Percentiles rank a stretch among this genome's conserved stretches.
phyloP scores from a whole-genome alignment of 2,329 filamentous ascomycete species.

The Aspergillus sp. region DNA sequence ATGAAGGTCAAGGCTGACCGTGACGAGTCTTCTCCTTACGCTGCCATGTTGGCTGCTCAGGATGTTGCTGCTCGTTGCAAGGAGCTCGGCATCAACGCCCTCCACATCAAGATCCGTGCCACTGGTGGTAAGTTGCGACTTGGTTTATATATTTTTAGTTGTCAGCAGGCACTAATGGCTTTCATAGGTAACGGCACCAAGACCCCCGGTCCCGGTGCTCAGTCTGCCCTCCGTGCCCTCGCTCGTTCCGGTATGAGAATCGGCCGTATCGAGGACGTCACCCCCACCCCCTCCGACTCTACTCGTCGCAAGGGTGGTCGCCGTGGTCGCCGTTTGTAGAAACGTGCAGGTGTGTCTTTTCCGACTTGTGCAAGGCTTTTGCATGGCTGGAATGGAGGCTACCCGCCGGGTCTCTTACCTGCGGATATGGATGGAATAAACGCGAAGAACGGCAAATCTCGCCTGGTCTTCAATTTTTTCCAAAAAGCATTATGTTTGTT shows the following conservation, averaged over 20 bases:
- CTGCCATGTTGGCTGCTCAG: slow-evolving; percentile 99
- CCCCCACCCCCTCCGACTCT: slow-evolving; percentile 97
- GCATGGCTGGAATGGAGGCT: slow-evolving; percentile 29
- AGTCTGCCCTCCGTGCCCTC: slow-evolving; percentile 97
- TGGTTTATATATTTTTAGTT: too few species aligned
- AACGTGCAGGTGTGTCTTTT: slow-evolving; percentile 33
- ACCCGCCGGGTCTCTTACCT: slow-evolving; percentile 26
- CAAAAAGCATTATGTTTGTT: slow-evolving; percentile 13
- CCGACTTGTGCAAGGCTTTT: slow-evolving; percentile 18
- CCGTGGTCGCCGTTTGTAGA: slow-evolving; percentile 99
- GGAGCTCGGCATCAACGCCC: slow-evolving; percentile 82
- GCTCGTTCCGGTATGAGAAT: slow-evolving; percentile 99
- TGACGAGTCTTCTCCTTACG: slow-evolving; percentile 99
- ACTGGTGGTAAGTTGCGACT: slow-evolving; percentile 71
- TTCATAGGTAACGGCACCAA: slow-evolving; percentile 90
- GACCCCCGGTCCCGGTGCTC: slow-evolving; percentile 97
- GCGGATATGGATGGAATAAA: slow-evolving; percentile 46
- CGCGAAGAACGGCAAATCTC: slow-evolving; percentile 48
- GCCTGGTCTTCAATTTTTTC: slow-evolving; percentile 49
- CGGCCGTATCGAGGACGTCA: slow-evolving; percentile 98
- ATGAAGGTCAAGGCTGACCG: slow-evolving; percentile 99
- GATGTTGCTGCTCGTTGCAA: slow-evolving; percentile 91
- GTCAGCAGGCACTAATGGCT: not conserved
- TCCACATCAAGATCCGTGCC: slow-evolving; percentile 99
- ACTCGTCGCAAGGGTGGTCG: slow-evolving; percentile 99